Conservation (phyloP, 2,329 filamentous ascomycete genomes). For the Cladosporium colombiae region DNA sequence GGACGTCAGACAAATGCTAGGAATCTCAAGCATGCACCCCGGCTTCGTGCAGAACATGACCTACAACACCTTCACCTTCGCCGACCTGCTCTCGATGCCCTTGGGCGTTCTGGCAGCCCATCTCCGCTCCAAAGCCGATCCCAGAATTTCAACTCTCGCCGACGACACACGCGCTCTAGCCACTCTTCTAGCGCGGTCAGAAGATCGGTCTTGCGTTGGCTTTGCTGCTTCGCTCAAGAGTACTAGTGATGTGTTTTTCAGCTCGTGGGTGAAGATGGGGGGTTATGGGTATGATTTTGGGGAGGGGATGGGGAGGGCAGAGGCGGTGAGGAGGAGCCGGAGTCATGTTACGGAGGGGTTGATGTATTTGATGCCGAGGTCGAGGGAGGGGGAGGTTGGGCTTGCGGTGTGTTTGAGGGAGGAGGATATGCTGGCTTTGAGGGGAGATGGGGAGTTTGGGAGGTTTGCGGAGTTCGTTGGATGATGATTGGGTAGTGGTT, state of each 20-base stretch:
- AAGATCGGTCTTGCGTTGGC: constrained; percentile 23
- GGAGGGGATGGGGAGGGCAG: constrained; percentile 49
- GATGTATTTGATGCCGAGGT: constrained; percentile 53
- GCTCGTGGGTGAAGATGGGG: constrained; percentile 55
- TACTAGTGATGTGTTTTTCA: constrained; percentile 52
- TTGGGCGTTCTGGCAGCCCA: constrained; percentile 39
- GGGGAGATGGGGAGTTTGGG: constrained; percentile 45
- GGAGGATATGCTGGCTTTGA: constrained; percentile 51
- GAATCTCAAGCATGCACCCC: constrained; percentile 48
- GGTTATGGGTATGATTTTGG: constrained; percentile 52
- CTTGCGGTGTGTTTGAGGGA: constrained; percentile 49
- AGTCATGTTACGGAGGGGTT: constrained; percentile 51
- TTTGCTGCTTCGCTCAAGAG: constrained; percentile 42
- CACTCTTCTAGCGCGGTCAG: constrained; percentile 40
- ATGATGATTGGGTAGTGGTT: constrained; percentile 30
- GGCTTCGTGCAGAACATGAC: constrained; percentile 53
- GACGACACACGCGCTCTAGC: constrained; percentile 45
- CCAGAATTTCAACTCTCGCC: constrained; percentile 38
- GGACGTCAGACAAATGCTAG: constrained; percentile 48
- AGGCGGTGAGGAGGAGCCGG: constrained; percentile 50
- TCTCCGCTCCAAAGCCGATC: constrained; percentile 44
- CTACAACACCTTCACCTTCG: constrained; percentile 39
- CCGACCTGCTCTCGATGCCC: constrained; percentile 34
- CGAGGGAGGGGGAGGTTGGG: constrained; percentile 45
- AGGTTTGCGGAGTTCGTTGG: neutral